Evolutionary conservation across 805 yeast genomes (phyloP).

Genomic region (Kluyveromyces wickerhamii): DNA sequence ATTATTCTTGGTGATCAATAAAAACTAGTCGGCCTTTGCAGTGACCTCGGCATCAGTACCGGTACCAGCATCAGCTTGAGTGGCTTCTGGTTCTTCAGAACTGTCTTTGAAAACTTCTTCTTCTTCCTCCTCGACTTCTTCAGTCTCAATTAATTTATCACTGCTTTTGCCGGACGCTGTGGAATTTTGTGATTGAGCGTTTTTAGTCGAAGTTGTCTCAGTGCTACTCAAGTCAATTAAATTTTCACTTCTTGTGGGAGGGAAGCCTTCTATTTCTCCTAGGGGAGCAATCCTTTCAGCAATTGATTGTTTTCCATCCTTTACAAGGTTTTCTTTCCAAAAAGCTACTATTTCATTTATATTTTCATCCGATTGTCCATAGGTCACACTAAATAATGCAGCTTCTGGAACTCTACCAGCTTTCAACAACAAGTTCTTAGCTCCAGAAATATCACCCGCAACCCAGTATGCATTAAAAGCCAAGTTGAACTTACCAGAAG

Average conservation of each 20-base stretch:
- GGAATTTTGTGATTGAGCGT: conserved; percentile 9
- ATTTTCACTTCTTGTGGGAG: conserved; percentile 25
- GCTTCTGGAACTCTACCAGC: conserved; percentile 79
- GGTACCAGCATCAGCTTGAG: too few relatives aligned
- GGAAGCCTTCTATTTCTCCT: conserved; percentile 30
- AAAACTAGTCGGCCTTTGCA: too few relatives aligned
- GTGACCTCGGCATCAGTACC: not conserved
- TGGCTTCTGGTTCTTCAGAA: conserved; percentile 16
- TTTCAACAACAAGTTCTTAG: conserved; percentile 56
- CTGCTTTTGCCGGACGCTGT: conserved; percentile 12
- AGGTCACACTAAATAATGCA: conserved; percentile 67
- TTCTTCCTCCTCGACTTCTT: conserved; percentile 13
- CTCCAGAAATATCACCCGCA: conserved; percentile 58
- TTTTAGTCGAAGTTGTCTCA: conserved; percentile 20
- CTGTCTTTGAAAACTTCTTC: conserved; percentile 11
- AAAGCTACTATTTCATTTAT: conserved; percentile 40
- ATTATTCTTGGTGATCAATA: too few relatives aligned
- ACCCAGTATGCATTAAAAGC: conserved; percentile 92
- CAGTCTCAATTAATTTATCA: conserved; percentile 17
- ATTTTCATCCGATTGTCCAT: conserved; percentile 42
- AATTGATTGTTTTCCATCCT: conserved; percentile 45
- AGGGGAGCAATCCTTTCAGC: conserved; percentile 55
- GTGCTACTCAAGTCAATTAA: conserved; percentile 36
- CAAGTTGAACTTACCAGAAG: conserved; percentile 74
- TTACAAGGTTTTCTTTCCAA: conserved; percentile 60